A percentile compares a stretch with the other conserved stretches of the same genome.
phyloP scores from a whole-genome alignment of 2,329 filamentous ascomycete species.

The Cercospora sp. region DNA sequence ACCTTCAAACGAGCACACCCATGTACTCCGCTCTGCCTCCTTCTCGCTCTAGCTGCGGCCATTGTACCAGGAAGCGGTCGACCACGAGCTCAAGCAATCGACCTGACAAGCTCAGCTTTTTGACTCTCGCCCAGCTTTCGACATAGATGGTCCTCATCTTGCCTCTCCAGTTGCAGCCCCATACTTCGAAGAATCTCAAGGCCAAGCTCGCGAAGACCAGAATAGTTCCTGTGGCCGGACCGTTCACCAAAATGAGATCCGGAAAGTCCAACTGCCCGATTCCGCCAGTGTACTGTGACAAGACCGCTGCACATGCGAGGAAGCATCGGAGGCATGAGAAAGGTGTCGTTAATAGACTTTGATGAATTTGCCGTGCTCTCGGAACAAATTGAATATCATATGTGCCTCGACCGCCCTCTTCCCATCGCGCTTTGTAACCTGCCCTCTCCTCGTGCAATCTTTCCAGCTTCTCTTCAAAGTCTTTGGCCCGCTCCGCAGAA shows the following conservation, averaged over 20 bases:
- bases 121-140: slow-evolving; percentile 89
- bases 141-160: slow-evolving; percentile 78
- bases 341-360: slow-evolving; percentile 72
- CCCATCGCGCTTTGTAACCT: slow-evolving; percentile 5
- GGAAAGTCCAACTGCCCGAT: slow-evolving; percentile 53
- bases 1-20: slow-evolving; percentile 42
- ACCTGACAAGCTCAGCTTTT: slow-evolving; percentile 79
- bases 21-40: slow-evolving; percentile 47
- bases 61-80: slow-evolving; percentile 82
- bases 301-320: slow-evolving; percentile 59
- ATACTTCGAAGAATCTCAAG: slow-evolving; percentile 54
- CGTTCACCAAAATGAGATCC: slow-evolving; percentile 80
- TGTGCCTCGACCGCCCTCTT: slow-evolving; percentile 38
- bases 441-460: slow-evolving; percentile 19
- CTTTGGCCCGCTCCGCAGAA: slow-evolving; percentile 62
- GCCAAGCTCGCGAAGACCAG: slow-evolving; percentile 61
- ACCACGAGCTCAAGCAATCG: slow-evolving; percentile 70
- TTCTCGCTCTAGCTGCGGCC: slow-evolving; percentile 59
- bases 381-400: slow-evolving; percentile 69
- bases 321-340: slow-evolving; percentile 67
- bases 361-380: slow-evolving; percentile 78
- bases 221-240: slow-evolving; percentile 83
- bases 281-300: slow-evolving; percentile 40
- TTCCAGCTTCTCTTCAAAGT: slow-evolving; percentile 57
- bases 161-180: slow-evolving; percentile 43